Evolutionary conservation across 2,329 filamentous ascomycete genomes (phyloP), one percentile per base, ranked within the genome.

Genomic region (Pestalotiopsis sp.): DNA sequence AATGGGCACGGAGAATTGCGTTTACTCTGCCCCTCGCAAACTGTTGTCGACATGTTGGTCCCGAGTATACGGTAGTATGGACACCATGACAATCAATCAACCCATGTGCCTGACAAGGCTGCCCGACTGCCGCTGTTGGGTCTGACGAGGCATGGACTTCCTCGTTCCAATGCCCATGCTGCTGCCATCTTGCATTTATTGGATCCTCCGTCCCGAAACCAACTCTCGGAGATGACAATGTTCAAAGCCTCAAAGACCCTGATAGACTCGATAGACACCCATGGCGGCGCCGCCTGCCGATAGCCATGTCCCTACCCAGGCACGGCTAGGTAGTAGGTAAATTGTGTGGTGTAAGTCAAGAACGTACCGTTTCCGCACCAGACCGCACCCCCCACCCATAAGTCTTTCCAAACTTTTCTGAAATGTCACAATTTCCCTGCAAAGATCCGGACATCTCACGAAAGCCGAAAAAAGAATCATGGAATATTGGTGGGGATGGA

Each of bases 31-130:
- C 6, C 31, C 31, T 36, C 31, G 31, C 7, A 36, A 36, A 36
- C 31, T 36, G 31, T 36, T 36, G 31, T 36, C 45, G 45, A 52
- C 6, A 52, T n/a, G 45, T 17, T 23, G 45, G 17, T 17, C 45
- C 45, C 17, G 45, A 52, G 20, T 20, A 52, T 52, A 20, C 14
- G 17, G 20, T 52, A 52, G 20, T 20, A 52, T 52, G 45, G 45
- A 52, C 45, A 20, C 17, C 45, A 52, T 52, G 45, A 23, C 45
- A 52, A 52, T n/a, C 45, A 52, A 52, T 7, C 27, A 40, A 41
- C 59, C 45, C 45, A 59, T 59, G 59, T 62, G 59, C 59, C 59
- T 62, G 59, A 40, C 59, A 62, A 36, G 27, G 59, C 59, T 62
- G 45, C 45, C 45, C 45, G 45, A 52, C 45, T 52, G 45, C 45